A percentile compares a stretch with the other conserved stretches of the same genome.
Conservation (phyloP, 345 rosid species). For the Cardiospermum halicacabum region DNA sequence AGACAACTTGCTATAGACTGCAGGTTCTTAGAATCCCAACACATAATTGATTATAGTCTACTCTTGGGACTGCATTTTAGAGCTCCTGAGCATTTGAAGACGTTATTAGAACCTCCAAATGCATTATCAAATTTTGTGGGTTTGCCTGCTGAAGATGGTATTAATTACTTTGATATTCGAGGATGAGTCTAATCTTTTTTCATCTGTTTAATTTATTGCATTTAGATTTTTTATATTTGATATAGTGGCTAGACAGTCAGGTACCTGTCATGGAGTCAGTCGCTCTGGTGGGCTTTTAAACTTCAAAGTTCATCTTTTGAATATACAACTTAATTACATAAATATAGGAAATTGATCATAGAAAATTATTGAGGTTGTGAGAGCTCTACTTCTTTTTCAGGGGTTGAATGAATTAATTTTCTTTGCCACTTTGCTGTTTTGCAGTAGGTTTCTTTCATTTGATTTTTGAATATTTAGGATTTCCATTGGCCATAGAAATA, state of each 20-base stretch:
- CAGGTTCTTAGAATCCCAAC: slow-evolving; percentile 54
- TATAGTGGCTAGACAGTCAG: too few relatives aligned
- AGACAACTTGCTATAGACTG: slow-evolving; percentile 54
- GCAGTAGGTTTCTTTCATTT: too few relatives aligned
- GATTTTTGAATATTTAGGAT: neutral
- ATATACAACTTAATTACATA: too few relatives aligned
- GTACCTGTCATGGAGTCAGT: too few relatives aligned
- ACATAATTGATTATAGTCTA: slow-evolving; percentile 60
- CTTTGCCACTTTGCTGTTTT: neutral
- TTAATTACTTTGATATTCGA: neutral
- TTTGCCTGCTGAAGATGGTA: slow-evolving; percentile 34
- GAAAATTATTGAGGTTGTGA: too few relatives aligned
- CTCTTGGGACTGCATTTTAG: slow-evolving; percentile 59
- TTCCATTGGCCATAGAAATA: too few relatives aligned
- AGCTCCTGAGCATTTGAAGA: slow-evolving; percentile 53
- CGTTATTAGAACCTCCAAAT: slow-evolving; percentile 31
- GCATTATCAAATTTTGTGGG: slow-evolving; percentile 21
- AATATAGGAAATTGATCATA: too few relatives aligned
- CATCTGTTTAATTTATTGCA: neutral
- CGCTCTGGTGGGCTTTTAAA: too few relatives aligned
- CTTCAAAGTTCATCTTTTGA: too few relatives aligned
- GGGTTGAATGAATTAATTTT: neutral
- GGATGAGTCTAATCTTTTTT: neutral
- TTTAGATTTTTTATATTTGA: neutral
- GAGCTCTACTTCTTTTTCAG: too few relatives aligned